Base-by-base conservation (phyloP, 768 basidiomycete genomes). In the Trametes meyenii region DNA sequence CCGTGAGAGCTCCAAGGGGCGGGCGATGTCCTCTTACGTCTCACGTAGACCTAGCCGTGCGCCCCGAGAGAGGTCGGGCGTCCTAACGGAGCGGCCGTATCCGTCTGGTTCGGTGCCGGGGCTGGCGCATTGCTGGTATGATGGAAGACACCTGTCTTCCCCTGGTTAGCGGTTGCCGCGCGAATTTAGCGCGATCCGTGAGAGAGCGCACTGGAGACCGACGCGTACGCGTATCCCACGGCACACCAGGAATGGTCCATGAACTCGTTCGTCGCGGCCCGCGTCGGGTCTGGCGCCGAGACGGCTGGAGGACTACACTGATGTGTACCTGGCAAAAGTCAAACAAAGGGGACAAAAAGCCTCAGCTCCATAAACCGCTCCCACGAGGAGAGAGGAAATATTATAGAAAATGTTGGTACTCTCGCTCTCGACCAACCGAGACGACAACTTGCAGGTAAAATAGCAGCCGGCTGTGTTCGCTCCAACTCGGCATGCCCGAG, bases 61-160 rank as follows among this genome's bases (percentile, higher is more conserved):
- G 53, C 49, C 60, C 48, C 52, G 45, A 35, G 26, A 13, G 23
- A 24, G 13, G 59, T 60, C 52, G 59, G 59, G 43, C 45, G 48
- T 14, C 39, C 48, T 50, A n/a, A n/a, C n/a, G 29, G 39, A 2
- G 44, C n/a, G 36, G n/a, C 52, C 52, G 38, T 11, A 54, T 61
- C 55, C 38, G 60, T 55, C 26, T 40, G 45, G 54, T 24, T 60
- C 59, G 52, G 52, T 60, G 46, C 59, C 59, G 59, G 59, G 26
- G 17, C 23, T 48, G 46, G 59, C 59, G 38, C 53, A 29, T n/a
- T 26, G 23, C n/a, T 21, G 14, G 46, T 29, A 46, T 60, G 59
- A 60, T 60, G 59, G 59, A 55, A 35, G 35, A 26, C 16, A 29
- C 10, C 52, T 40, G 21, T 35, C 46, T 38, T 48, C 52, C 52